phyloP scores from a whole-genome alignment of 169 alveolate genomes.

The Theileria luwenshuni region DNA sequence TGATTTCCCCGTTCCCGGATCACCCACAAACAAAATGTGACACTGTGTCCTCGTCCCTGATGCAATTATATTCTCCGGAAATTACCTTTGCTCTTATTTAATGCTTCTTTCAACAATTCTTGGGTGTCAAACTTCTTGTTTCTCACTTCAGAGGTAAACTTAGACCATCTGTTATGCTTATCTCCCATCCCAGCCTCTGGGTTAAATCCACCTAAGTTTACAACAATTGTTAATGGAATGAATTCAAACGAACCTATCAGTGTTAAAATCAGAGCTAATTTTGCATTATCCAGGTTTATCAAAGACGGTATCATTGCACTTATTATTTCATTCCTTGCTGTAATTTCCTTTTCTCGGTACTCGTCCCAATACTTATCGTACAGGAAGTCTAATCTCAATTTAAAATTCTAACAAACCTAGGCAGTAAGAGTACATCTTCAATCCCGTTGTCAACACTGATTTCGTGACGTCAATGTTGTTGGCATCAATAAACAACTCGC shows the following conservation, averaged over 20 bases:
- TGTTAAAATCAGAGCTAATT: slow-evolving; percentile 38
- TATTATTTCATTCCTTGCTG: slow-evolving; percentile 7
- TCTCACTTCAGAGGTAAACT: neutral
- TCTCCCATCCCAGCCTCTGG: slow-evolving; percentile 3
- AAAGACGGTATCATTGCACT: slow-evolving; percentile 14
- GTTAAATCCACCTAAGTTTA: slow-evolving; percentile 15
- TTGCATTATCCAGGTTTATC: slow-evolving; percentile 25
- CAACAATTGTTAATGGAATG: neutral
- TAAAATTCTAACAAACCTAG: no score
- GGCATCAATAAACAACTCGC: slow-evolving; percentile 72
- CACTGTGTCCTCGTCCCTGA: slow-evolving; percentile 69
- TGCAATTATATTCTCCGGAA: slow-evolving; percentile 15
- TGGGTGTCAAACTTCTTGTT: neutral
- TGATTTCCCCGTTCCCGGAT: slow-evolving; percentile 96
- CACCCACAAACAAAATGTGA: slow-evolving; percentile 91
- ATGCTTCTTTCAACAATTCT: neutral
- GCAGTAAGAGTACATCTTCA: slow-evolving; percentile 12
- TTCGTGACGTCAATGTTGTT: slow-evolving; percentile 61
- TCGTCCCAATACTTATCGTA: slow-evolving; percentile 39
- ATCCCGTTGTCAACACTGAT: slow-evolving; percentile 23
- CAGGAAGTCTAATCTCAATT: no score
- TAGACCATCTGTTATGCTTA: slow-evolving; percentile 35
- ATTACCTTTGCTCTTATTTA: slow-evolving; percentile 9
- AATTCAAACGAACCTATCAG: slow-evolving; percentile 27
- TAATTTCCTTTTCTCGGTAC: slow-evolving; percentile 20